phyloP scores from a whole-genome alignment of 2,329 filamentous ascomycete genomes.

The Nemania diffusa region DNA sequence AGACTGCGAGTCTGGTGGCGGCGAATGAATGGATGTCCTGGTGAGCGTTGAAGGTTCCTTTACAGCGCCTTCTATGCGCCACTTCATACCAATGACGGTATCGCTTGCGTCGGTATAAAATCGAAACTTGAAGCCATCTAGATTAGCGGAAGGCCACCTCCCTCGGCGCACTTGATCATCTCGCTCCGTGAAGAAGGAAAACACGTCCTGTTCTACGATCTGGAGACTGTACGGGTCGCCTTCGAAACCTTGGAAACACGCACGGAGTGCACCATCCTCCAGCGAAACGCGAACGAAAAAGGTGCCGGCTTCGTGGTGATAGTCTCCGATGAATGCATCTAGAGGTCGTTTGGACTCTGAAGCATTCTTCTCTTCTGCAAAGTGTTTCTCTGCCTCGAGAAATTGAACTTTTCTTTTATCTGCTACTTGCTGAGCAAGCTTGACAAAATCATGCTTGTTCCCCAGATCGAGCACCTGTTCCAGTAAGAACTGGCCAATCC shows the following conservation, averaged over 20 bases:
- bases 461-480: background rate
- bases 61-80: background rate
- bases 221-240: background rate
- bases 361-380: background rate
- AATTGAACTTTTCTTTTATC: background rate
- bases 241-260: background rate
- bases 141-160: background rate
- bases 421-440: background rate
- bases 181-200: slow-evolving; percentile 3
- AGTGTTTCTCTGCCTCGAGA: background rate
- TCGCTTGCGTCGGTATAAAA: slow-evolving; percentile 1
- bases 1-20: background rate
- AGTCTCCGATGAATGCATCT: slow-evolving; percentile 2
- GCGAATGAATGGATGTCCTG: background rate
- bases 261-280: background rate
- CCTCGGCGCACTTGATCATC: background rate
- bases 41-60: background rate
- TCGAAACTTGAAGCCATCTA: background rate
- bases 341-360: background rate
- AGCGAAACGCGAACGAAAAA: slow-evolving; percentile 1
- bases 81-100: background rate
- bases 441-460: slow-evolving; percentile 4
- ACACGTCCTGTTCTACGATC: background rate
- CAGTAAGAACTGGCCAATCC: slow-evolving; percentile 2
- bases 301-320: slow-evolving; percentile 3